Conservation (phyloP, 2,329 filamentous ascomycete species). For the Diaporthe eres region DNA sequence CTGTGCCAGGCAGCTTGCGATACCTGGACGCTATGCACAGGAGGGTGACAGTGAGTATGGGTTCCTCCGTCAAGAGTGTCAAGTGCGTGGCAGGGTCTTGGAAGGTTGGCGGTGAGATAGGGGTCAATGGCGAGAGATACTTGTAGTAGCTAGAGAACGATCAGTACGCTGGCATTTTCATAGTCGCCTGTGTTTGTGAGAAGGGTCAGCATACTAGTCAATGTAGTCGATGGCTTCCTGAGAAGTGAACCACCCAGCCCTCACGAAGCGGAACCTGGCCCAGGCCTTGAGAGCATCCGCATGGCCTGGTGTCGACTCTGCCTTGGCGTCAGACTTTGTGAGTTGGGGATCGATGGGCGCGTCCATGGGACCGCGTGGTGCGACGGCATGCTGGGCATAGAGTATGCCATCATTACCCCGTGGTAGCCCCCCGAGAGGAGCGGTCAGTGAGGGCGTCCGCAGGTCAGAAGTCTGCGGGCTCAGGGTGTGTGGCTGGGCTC, state of each 20-base stretch:
- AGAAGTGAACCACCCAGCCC: constrained; percentile 95
- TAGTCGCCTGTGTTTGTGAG: neutral
- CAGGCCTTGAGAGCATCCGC: constrained; percentile 86
- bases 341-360: constrained; percentile 62
- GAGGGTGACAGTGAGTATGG: constrained; percentile 91
- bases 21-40: constrained; percentile 93
- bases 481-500: constrained; percentile 11
- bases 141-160: constrained; percentile 80
- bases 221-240: constrained; percentile 95
- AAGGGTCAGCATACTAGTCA: constrained; percentile 76
- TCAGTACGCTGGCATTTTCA: constrained; percentile 19
- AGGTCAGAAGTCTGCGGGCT: constrained; percentile 30
- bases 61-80: constrained; percentile 88
- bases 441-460: constrained; percentile 18
- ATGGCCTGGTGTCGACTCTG: constrained; percentile 65
- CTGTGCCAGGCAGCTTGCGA: constrained; percentile 82
- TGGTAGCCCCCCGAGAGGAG: constrained; percentile 25
- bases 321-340: constrained; percentile 58
- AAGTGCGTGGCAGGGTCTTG: constrained; percentile 84
- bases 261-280: constrained; percentile 93
- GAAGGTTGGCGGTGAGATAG: constrained; percentile 93
- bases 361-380: constrained; percentile 41
- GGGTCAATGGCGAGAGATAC: constrained; percentile 90
- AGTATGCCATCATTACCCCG: constrained; percentile 23
- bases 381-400: constrained; percentile 43